phyloP scores from a whole-genome alignment of 2,329 filamentous ascomycete species.

The Phaeomoniella chlamydospora region DNA sequence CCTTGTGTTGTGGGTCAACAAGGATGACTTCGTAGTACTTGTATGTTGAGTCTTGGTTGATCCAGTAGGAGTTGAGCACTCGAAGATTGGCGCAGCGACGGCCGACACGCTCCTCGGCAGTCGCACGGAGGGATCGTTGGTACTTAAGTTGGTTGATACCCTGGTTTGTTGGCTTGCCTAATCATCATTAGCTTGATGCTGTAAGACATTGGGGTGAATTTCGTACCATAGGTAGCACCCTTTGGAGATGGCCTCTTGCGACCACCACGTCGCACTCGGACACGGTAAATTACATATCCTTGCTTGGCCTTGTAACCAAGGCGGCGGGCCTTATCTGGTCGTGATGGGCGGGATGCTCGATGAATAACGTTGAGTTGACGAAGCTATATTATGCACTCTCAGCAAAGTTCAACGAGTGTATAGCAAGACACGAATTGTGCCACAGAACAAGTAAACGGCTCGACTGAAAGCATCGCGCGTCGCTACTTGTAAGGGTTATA shows the following conservation, averaged over 20 bases:
- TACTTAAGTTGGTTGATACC: constrained; percentile 99
- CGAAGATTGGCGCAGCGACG: constrained; percentile 97
- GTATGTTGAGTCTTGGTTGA: constrained; percentile 99
- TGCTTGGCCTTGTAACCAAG: constrained; percentile 99
- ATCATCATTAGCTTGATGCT: too few relatives aligned
- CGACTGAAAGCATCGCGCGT: not conserved
- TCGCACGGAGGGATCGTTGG: constrained; percentile 95
- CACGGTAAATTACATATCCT: constrained; percentile 99
- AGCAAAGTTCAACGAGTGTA: constrained; percentile 99
- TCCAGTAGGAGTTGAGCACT: constrained; percentile 99
- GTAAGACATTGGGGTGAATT: too few relatives aligned
- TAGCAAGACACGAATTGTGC: constrained; percentile 48
- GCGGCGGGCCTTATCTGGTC: constrained; percentile 99
- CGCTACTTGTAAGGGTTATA: not conserved
- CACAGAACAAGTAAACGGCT: constrained; percentile 20
- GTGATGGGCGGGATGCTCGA: constrained; percentile 93
- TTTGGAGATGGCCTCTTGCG: constrained; percentile 93
- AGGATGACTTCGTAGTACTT: constrained; percentile 99
- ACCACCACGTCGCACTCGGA: constrained; percentile 95
- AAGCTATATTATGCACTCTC: constrained; percentile 99
- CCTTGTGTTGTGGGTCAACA: constrained; percentile 99
- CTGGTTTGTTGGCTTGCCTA: constrained; percentile 99
- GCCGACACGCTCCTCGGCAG: constrained; percentile 99
- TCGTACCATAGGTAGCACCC: constrained; percentile 96
- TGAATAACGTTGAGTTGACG: constrained; percentile 99